phyloP scores from a whole-genome alignment of 2,329 filamentous ascomycete genomes.

The Cladosporium sp. region DNA sequence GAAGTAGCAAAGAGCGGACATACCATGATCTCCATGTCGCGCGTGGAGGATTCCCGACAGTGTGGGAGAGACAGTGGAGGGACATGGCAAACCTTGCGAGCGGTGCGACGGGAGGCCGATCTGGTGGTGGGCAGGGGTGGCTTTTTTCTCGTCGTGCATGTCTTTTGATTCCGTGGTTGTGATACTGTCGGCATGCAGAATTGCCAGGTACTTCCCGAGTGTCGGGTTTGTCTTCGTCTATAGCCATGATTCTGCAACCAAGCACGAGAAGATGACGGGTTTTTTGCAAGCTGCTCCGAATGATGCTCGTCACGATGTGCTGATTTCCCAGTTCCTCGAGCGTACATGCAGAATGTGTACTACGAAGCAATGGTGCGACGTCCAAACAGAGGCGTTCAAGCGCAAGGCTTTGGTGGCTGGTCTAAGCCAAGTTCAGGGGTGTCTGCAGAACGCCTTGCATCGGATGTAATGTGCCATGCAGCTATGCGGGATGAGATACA shows the following conservation, averaged over 20 bases:
- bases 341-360: not conserved
- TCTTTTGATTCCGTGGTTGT: not conserved
- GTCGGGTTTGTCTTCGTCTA: not conserved
- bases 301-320: too few species aligned
- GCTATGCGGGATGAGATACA: too few species aligned
- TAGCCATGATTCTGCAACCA: not conserved
- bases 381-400: not conserved
- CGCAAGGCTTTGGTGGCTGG: not conserved
- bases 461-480: not conserved
- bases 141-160: constrained; percentile 9
- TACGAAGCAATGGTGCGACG: not conserved
- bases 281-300: too few species aligned
- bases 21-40: not conserved
- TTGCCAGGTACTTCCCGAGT: not conserved
- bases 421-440: not conserved
- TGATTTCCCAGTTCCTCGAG: not conserved
- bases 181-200: not conserved
- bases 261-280: too few species aligned
- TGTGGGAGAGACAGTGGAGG: constrained; percentile 3
- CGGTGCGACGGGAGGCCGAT: not conserved
- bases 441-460: not conserved
- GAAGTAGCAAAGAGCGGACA: too few species aligned
- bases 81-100: constrained; percentile 5
- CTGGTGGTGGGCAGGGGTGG: not conserved
- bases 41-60: constrained; percentile 5